Evolutionary conservation across 2,329 filamentous ascomycete species (phyloP).

Genomic region (Thyridium curvatum): DNA sequence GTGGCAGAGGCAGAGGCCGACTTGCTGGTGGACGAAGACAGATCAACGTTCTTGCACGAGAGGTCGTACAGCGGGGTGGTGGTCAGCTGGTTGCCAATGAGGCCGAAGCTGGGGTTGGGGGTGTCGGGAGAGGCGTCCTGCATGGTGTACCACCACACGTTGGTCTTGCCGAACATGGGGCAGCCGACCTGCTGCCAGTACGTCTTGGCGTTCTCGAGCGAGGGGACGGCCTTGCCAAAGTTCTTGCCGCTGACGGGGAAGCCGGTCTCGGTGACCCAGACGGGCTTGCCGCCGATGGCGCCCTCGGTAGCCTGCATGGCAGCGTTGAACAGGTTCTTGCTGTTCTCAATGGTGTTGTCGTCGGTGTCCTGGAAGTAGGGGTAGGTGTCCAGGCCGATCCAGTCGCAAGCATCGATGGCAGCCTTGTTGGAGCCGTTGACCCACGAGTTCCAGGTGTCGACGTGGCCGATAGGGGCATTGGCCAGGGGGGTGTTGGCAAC

Average conservation of each 20-base stretch:
- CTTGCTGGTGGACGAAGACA: slow-evolving; percentile 11
- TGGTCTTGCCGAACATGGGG: slow-evolving; percentile 55
- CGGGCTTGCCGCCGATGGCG: slow-evolving; percentile 68
- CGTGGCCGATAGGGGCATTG: slow-evolving; percentile 64
- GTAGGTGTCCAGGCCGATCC: slow-evolving; percentile 79
- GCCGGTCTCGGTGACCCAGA: slow-evolving; percentile 81
- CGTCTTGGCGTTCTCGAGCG: slow-evolving; percentile 61
- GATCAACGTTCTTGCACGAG: slow-evolving; percentile 40
- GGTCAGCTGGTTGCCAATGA: slow-evolving; percentile 50
- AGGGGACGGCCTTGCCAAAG: slow-evolving; percentile 57
- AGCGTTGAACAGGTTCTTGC: slow-evolving; percentile 60
- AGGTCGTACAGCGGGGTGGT: slow-evolving; percentile 57
- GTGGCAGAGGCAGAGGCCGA: slow-evolving; percentile 5
- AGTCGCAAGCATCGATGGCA: slow-evolving; percentile 67
- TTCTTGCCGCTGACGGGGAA: slow-evolving; percentile 61
- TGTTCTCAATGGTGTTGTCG: slow-evolving; percentile 59
- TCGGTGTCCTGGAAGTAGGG: slow-evolving; percentile 73
- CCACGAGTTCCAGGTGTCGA: slow-evolving; percentile 84
- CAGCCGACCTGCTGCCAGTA: slow-evolving; percentile 80
- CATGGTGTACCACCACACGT: slow-evolving; percentile 74
- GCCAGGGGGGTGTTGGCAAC: slow-evolving; percentile 57
- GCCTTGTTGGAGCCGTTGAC: slow-evolving; percentile 65
- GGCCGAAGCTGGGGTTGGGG: slow-evolving; percentile 64
- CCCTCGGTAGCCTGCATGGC: slow-evolving; percentile 55
- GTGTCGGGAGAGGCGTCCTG: slow-evolving; percentile 56